Evolutionary conservation across 306 rosid species (phyloP).

Genomic region (Oxytropis ochrocephala): DNA sequence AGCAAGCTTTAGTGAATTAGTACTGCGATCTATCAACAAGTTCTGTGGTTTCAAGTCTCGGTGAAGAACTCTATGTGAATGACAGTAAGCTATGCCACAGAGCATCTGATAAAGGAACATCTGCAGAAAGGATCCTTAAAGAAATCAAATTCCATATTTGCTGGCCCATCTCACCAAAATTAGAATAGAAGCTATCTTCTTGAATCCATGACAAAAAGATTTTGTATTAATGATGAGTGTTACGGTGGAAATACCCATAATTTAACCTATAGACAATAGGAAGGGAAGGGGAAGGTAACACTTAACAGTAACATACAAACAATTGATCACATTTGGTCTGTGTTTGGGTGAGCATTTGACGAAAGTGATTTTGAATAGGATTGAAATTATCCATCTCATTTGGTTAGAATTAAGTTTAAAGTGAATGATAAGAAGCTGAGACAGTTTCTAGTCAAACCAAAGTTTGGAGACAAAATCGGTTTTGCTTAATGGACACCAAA

Average conservation of each 20-base stretch:
- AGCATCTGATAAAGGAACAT: slow-evolving; percentile 97
- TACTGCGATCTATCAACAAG: slow-evolving; percentile 86
- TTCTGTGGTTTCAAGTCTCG: slow-evolving; percentile 98
- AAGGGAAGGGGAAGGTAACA: not conserved
- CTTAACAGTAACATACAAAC: not conserved
- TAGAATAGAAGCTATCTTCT: not conserved
- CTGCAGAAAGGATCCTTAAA: slow-evolving; percentile 50
- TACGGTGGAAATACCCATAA: not conserved
- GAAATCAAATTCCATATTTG: slow-evolving; percentile 21
- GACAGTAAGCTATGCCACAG: slow-evolving; percentile 98
- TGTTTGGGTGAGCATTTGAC: not conserved
- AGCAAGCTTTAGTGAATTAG: slow-evolving; percentile 93
- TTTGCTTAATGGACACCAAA: not conserved
- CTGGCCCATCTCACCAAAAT: slow-evolving; percentile 5
- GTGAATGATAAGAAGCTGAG: too few species aligned
- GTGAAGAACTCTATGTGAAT: slow-evolving; percentile 98
- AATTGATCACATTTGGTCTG: not conserved
- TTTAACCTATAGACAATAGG: not conserved
- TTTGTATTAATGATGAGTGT: not conserved
- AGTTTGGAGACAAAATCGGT: not conserved
- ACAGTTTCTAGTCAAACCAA: not conserved
- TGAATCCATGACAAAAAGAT: slow-evolving; percentile 10
- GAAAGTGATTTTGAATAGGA: not conserved
- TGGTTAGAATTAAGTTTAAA: not conserved
- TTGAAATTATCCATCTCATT: not conserved